These are phyloP conservation scores for Prillingera fragicola DNA, from an alignment of 1,284 basidiomycete species.

Conservation along the genomic window DNA sequence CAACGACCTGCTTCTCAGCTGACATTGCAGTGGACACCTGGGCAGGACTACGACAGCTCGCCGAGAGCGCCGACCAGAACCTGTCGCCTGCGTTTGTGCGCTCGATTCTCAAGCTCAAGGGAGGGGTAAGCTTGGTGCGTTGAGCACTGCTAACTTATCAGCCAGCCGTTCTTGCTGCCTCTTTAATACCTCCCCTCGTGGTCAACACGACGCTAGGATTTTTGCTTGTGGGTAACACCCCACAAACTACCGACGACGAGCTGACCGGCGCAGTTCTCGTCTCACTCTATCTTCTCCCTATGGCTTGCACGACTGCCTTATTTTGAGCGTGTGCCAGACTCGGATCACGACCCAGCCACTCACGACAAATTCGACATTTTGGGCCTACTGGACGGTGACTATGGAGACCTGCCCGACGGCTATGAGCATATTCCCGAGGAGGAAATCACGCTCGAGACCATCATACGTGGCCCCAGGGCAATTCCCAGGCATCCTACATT, in stretches of 20 bases:
- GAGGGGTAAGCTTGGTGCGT: conserved; percentile 22
- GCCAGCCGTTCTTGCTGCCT: conserved; percentile 26
- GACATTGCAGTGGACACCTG: conserved; percentile 43
- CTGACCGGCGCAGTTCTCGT: too few relatives aligned
- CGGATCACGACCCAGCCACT: conserved; percentile 2
- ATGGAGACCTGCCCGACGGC: conserved; percentile 4
- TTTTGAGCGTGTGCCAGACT: conserved; percentile 26
- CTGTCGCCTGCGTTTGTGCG: conserved; percentile 43
- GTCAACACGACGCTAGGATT: conserved; percentile 47
- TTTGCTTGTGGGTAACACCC: too few relatives aligned
- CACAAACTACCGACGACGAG: too few relatives aligned
- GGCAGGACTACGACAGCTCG: conserved; percentile 42
- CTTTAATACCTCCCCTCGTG: conserved; percentile 41
- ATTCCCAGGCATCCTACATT: conserved; percentile 44
- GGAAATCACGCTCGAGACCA: conserved; percentile 36
- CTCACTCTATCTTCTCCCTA: conserved; percentile 44
- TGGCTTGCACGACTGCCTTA: conserved; percentile 36
- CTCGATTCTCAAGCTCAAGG: conserved; percentile 32
- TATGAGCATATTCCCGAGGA: conserved; percentile 24
- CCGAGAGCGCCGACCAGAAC: conserved; percentile 42
- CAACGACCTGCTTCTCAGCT: not conserved
- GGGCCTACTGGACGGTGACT: conserved; percentile 17
- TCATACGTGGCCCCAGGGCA: conserved; percentile 36
- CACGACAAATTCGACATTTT: conserved; percentile 8
- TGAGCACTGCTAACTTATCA: not conserved